Base-by-base conservation (phyloP, 2,329 filamentous ascomycete genomes). In the Microdochium bolleyi region DNA sequence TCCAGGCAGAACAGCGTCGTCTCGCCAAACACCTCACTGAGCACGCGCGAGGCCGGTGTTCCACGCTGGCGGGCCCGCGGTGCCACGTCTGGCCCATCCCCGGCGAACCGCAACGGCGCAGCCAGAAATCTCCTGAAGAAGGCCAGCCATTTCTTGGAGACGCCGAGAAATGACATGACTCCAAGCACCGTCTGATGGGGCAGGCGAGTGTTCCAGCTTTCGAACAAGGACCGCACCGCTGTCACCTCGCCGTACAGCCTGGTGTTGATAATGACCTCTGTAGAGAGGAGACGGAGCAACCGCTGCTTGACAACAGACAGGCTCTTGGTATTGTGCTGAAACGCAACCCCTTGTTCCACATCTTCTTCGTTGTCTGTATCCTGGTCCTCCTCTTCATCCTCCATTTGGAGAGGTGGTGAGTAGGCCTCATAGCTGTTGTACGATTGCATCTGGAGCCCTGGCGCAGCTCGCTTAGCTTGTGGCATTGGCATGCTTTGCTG, bases 1-100 rank as follows among this genome's bases (percentile, higher is more conserved):
- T 87, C 84, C 58, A 87, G 76, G 54, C 79, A 83, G 60, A 87
- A 87, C 0, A 88, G 67, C 0, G 84, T 68, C 0, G 73, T 67
- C 61, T 88, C 85, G 0, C 81, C 78, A 52, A 86, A 77, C 9
- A 80, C 68, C 32, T 82, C 76, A 22, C 79, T 83, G 1, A 87
- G 69, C 0, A 75, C 69, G 59, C 86, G 80, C 3, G 77, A 78
- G 50, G 82, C 77, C 0, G 84, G 83, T 1, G 82, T 74, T 8
- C 84, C 83, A 16, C 80, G 73, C 52, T 72, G 74, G 10, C 84
- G 74, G 7, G 66, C 65, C 4, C 73, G 74, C 2, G 70, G 58
- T 13, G 70, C 54, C 0, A 70, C 71, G 2, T 70, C 64, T 1
- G 73, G 64, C 2, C 76, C 76, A 50, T 85, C 81, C 1, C 80